Base-by-base conservation (phyloP, 2,329 filamentous ascomycete species). In the Colletotrichum theobromicola region DNA sequence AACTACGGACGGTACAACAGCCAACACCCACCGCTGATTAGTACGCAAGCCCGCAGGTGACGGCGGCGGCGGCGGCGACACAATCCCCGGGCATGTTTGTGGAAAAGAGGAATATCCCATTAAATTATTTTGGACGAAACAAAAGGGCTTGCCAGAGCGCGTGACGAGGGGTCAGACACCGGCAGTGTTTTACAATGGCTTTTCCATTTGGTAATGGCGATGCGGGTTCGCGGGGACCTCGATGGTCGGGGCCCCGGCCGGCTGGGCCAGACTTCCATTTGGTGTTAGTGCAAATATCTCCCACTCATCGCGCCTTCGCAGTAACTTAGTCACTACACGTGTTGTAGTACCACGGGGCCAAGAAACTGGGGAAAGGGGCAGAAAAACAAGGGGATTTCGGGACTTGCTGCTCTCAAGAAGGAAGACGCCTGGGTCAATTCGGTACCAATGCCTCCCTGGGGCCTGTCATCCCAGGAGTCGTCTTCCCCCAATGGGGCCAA, bases 161-260 rank as follows among this genome's bases (percentile, higher is more conserved):
- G 73, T 75, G 73, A 75, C 53, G 57, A 34, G 61, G 37, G 34
- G 64, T 65, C 70, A 63, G 64, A 73, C 68, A 72, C 64, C 50
- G 64, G 68, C 35, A 63, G 57, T 73, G 72, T 74, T 74, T 69
- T 72, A 75, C 63, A 74, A 75, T 67, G 70, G 70, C 70, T 50
- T 73, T 72, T 75, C 57, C 50, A 75, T 75, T 74, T 75, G 58
- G 73, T 74, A 75, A 75, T 75, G 53, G 64, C 57, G 70, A 72
- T 62, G 72, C 68, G 68, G 68, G 46, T 37, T 62, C 72, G 69
- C 63, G 72, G 72, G 57, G 69, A 73, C 57, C 32, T 71, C 61
- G 61, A 74, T 30, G 67, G 68, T 72, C 68, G 55, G 68, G 55
- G 62, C 42, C 61, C 55, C 62, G 55, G 55, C 62, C 72, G 42